phyloP scores from a whole-genome alignment of 306 rosid genomes.

The Quercus wislizeni region DNA sequence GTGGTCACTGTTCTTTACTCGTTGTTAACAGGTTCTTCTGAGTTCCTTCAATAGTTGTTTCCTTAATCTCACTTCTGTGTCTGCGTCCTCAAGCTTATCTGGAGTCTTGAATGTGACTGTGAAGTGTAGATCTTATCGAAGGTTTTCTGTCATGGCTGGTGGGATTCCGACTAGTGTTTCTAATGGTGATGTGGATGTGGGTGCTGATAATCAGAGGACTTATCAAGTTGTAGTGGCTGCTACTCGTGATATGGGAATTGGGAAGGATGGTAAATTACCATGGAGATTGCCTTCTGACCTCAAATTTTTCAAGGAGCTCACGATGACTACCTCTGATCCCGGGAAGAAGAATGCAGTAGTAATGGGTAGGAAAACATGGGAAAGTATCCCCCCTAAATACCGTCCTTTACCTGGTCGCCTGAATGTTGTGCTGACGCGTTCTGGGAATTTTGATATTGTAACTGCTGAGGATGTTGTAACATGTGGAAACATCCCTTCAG shows the following conservation, averaged over 20 bases:
- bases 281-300: slow-evolving; percentile 60
- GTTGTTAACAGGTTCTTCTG: neutral
- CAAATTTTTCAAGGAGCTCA: slow-evolving; percentile 54
- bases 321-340: slow-evolving; percentile 42
- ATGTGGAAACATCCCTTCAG: slow-evolving; percentile 51
- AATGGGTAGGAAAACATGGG: slow-evolving; percentile 78
- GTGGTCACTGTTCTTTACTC: neutral
- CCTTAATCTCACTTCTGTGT: neutral
- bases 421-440: slow-evolving; percentile 63
- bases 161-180: neutral
- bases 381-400: slow-evolving; percentile 43
- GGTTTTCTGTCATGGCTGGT: slow-evolving; percentile 3
- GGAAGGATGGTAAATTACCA: slow-evolving; percentile 61
- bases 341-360: slow-evolving; percentile 57
- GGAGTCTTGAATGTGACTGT: neutral
- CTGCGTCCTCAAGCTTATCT: neutral
- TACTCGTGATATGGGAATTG: slow-evolving; percentile 58
- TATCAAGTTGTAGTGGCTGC: slow-evolving; percentile 71
- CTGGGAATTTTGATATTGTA: slow-evolving; percentile 47
- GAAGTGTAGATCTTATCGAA: neutral
- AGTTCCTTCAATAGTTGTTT: neutral
- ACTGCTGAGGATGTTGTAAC: slow-evolving; percentile 53
- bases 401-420: slow-evolving; percentile 62
- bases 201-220: slow-evolving; percentile 40
- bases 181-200: slow-evolving; percentile 30